Evolutionary conservation across 2,329 filamentous ascomycete genomes (phyloP).

Genomic region (Aspergillus neoniger): DNA sequence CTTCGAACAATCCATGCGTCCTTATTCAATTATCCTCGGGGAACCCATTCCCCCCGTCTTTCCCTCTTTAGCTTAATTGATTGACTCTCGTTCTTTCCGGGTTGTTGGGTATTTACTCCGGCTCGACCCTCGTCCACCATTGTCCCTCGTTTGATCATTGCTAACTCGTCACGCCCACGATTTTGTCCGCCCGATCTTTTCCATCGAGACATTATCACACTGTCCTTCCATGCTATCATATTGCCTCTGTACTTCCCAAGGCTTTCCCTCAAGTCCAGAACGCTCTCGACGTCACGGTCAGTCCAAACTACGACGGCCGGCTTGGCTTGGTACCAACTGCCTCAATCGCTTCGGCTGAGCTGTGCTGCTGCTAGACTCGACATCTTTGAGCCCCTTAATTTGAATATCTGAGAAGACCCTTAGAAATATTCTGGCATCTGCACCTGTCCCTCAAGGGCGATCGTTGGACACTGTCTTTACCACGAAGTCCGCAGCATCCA

Average conservation of each 20-base stretch:
- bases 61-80: constrained; percentile 16
- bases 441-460: background rate
- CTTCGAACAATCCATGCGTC: constrained; percentile 21
- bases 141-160: constrained; percentile 11
- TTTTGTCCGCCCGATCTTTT: constrained; percentile 4
- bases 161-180: constrained; percentile 5
- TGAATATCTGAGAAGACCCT: background rate
- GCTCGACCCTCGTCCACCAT: constrained; percentile 6
- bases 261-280: background rate
- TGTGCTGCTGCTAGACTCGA: background rate
- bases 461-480: background rate
- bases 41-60: constrained; percentile 10
- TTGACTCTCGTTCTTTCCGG: constrained; percentile 16
- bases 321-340: background rate
- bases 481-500: background rate
- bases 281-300: background rate
- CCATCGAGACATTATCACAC: constrained; percentile 6
- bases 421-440: background rate
- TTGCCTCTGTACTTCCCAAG: background rate
- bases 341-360: background rate
- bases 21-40: constrained; percentile 16
- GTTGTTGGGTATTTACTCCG: constrained; percentile 16
- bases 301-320: background rate
- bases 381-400: background rate
- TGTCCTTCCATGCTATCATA: background rate